Evolutionary conservation across 106 monocot genomes (phyloP).

Genomic region (Iris macrosiphon): DNA sequence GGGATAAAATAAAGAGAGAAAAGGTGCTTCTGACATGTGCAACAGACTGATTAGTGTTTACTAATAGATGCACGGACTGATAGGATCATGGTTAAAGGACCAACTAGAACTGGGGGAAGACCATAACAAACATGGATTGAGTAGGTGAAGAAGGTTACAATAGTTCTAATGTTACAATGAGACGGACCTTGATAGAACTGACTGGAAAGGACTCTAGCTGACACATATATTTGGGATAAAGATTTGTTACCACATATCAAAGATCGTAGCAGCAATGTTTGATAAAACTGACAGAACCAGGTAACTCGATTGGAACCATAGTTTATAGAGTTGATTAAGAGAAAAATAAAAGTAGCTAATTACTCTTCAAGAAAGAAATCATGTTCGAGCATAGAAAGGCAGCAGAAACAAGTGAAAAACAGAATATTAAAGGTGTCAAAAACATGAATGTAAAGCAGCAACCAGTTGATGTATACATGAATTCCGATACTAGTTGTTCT

Average conservation of each 20-base stretch:
- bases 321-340: background rate
- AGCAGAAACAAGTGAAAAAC: background rate
- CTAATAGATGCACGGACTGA: too few relatives aligned
- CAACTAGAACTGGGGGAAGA: too few relatives aligned
- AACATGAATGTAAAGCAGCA: background rate
- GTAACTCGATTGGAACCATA: background rate
- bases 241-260: background rate
- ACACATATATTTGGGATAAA: background rate
- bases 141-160: background rate
- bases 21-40: too few relatives aligned
- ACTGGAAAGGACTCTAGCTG: background rate
- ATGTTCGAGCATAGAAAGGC: background rate
- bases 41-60: too few relatives aligned
- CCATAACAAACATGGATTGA: too few relatives aligned
- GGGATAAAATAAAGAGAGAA: too few relatives aligned
- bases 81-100: too few relatives aligned
- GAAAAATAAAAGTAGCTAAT: background rate
- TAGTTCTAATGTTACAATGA: background rate
- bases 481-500: background rate
- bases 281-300: background rate
- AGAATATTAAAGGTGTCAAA: background rate
- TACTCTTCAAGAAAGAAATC: background rate
- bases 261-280: background rate
- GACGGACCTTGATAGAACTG: background rate
- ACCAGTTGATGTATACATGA: background rate